Evolutionary conservation across 495 filamentous ascomycete species (phyloP).

Genomic region (Xylaria telfairii): DNA sequence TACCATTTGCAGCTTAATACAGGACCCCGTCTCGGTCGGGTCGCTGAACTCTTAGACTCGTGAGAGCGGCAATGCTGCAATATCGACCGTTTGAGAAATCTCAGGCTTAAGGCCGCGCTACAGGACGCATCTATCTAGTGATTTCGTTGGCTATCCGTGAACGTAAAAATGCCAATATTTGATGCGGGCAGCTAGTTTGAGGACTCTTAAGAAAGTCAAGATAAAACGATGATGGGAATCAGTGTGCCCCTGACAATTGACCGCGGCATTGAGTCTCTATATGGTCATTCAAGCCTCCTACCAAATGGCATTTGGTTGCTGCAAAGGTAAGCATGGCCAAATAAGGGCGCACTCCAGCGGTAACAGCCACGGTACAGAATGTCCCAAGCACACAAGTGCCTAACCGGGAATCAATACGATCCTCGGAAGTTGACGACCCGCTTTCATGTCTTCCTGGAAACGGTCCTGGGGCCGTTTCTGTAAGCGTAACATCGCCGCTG

Average conservation of each 20-base stretch:
- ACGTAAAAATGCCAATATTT: not conserved
- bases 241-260: not conserved
- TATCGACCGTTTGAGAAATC: not conserved
- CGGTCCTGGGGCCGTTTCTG: not conserved
- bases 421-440: not conserved
- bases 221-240: too few relatives aligned
- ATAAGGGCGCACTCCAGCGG: not conserved
- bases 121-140: too few relatives aligned
- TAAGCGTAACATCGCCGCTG: not conserved
- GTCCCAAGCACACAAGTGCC: not conserved
- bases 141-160: not conserved
- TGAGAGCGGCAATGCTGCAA: not conserved
- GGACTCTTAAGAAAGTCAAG: too few relatives aligned
- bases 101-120: too few relatives aligned
- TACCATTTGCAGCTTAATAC: not conserved
- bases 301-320: not conserved
- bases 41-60: not conserved
- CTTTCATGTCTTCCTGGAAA: not conserved
- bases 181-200: not conserved
- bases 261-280: not conserved
- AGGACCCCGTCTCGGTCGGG: not conserved
- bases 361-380: not conserved
- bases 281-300: not conserved
- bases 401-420: not conserved
- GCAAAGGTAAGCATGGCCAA: not conserved